Base-by-base conservation (phyloP, 108 stramenopile species). In the Fistulifera solaris region DNA sequence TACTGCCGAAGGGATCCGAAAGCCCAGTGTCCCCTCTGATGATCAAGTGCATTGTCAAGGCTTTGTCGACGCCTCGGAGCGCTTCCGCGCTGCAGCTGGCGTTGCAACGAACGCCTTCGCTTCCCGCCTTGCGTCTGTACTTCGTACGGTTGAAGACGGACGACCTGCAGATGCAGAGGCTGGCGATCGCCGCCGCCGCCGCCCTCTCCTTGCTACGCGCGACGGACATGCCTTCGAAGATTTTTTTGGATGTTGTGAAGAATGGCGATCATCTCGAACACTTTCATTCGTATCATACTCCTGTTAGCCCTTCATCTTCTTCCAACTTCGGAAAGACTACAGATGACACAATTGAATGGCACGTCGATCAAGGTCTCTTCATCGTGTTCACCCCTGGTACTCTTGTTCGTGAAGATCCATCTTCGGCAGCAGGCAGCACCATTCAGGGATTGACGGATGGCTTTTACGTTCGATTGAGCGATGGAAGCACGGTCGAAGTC, bases 181-280 rank as follows among this genome's bases (percentile, higher is more conserved):
- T n/a, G n/a, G n/a, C n/a, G n/a, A n/a, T n/a, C n/a, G n/a, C n/a
- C n/a, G n/a, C n/a, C n/a, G n/a, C n/a, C n/a, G n/a, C n/a, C n/a
- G n/a, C n/a, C 70, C 72, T 21, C 54, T 67, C n/a, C 56, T 70
- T 42, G 16, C 23, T 0, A 61, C 39, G 27, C 45, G 19, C 1
- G 17, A 42, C 4, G 45, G 48, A 0, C 13, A 61, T 53, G 31
- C 39, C 26, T 66, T 55, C 43, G 16, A 59, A 11, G 66, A 56
- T 43, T 18, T 87, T n/a, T 14, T 54, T 44, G 19, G 71, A 80
- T 38, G 44, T 88, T 1, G 72, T 87, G 14, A 19, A 63, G 17
- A 31, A 66, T 38, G 83, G 87, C 13, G 80, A 88, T 48, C 75
- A 77, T n/a, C 58, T 93, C 51, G 91, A 93, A 42, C 91, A 93